Percentiles rank a stretch among this genome's conserved stretches.
Evolutionary conservation across 495 filamentous ascomycete genomes (phyloP).

Genomic region (Lepidopterella palustris): DNA sequence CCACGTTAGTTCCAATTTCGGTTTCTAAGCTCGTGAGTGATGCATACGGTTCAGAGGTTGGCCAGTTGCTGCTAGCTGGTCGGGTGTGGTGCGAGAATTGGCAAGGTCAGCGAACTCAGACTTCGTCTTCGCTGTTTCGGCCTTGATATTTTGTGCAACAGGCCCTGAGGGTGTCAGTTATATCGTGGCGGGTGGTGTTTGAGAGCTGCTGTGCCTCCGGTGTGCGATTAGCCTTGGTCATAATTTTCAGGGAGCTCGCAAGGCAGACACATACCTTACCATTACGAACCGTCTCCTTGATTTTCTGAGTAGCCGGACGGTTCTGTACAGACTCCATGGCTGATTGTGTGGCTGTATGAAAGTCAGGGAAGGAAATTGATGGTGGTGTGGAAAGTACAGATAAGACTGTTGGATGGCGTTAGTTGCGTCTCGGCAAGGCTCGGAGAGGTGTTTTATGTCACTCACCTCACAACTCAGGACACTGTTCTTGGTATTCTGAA

Average conservation of each 20-base stretch:
- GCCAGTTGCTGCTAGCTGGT: conserved; percentile 65
- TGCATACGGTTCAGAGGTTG: conserved; percentile 75
- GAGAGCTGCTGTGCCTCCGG: conserved; percentile 15
- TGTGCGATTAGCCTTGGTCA: conserved; percentile 14
- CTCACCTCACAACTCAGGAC: conserved; percentile 37
- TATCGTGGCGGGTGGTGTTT: conserved; percentile 1
- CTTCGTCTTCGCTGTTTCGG: conserved; percentile 62
- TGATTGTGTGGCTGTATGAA: conserved; percentile 34
- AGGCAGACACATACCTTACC: conserved; percentile 32
- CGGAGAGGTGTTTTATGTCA: conserved; percentile 12
- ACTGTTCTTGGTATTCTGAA: conserved; percentile 12
- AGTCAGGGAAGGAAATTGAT: conserved; percentile 10
- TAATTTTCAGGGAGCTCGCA: background rate
- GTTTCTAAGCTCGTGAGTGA: conserved; percentile 1
- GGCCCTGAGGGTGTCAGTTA: conserved; percentile 50
- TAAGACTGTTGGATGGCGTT: conserved; percentile 21
- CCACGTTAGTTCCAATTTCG: conserved; percentile 13
- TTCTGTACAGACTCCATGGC: conserved; percentile 37
- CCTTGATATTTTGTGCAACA: conserved; percentile 68
- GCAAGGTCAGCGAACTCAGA: conserved; percentile 71
- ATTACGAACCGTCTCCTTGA: conserved; percentile 29
- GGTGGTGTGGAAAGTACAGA: conserved; percentile 26
- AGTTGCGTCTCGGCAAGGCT: conserved; percentile 26
- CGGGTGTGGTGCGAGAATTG: conserved; percentile 59
- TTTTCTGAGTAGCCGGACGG: conserved; percentile 34